A percentile compares a stretch with the other conserved stretches of the same genome.
phyloP scores from a whole-genome alignment of 208 protist species.

The Leishmania major region DNA sequence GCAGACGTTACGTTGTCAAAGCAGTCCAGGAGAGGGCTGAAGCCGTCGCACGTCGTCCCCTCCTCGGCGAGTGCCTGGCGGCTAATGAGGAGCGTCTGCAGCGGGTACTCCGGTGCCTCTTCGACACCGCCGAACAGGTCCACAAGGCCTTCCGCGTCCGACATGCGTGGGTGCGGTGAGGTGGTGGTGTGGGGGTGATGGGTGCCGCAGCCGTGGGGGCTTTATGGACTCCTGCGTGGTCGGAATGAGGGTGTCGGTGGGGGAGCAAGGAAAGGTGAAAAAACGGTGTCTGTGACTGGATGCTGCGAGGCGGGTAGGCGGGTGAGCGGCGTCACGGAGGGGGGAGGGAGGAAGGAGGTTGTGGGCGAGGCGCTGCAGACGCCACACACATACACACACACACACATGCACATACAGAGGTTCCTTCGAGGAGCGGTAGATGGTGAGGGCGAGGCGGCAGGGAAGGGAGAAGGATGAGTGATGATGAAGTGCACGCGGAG shows the following conservation, averaged over 20 bases:
- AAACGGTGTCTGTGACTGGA: background rate
- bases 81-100: slow-evolving; percentile 56
- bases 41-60: slow-evolving; percentile 53
- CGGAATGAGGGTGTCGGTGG: background rate
- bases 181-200: background rate
- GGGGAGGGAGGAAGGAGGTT: background rate
- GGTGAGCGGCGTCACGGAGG: background rate
- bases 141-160: slow-evolving; percentile 56
- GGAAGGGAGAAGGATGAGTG: background rate
- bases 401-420: slow-evolving; percentile 1
- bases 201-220: background rate
- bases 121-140: slow-evolving; percentile 52
- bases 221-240: background rate
- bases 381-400: background rate
- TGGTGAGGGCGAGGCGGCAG: background rate
- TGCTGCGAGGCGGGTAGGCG: background rate
- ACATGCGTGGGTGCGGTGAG: slow-evolving; percentile 6
- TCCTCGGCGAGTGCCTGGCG: slow-evolving; percentile 46
- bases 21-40: slow-evolving; percentile 48
- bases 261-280: background rate
- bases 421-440: background rate
- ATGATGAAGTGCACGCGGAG: background rate
- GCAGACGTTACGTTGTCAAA: slow-evolving; percentile 39
- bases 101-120: slow-evolving; percentile 43
- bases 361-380: slow-evolving; percentile 2